Percentiles rank a stretch among this genome's conserved stretches.
Conservation (phyloP, 345 rosid species). For the Geranium rotundifolium region DNA sequence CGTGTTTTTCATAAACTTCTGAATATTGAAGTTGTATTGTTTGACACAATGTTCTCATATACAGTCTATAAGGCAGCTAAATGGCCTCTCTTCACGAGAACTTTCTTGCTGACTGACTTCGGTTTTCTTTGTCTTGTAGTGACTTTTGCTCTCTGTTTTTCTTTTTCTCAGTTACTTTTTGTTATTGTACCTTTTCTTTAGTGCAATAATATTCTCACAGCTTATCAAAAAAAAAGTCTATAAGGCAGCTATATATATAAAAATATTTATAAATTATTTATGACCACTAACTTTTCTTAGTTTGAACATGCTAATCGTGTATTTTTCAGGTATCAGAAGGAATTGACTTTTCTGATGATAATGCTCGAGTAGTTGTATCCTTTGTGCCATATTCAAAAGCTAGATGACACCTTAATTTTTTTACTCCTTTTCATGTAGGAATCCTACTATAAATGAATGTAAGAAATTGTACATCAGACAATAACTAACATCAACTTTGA, state of each 20-base stretch:
- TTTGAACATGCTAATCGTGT: too few relatives aligned
- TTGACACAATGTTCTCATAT: not conserved
- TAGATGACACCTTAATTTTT: slow-evolving; percentile 3
- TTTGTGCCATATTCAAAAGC: slow-evolving; percentile 17
- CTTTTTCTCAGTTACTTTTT: too few relatives aligned
- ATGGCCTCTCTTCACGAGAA: too few relatives aligned
- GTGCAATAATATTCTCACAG: too few relatives aligned
- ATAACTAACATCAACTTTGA: not conserved
- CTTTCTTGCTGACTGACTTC: too few relatives aligned
- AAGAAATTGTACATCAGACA: not conserved
- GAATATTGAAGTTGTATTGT: not conserved
- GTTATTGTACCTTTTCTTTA: too few relatives aligned
- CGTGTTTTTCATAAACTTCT: not conserved
- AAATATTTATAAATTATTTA: too few relatives aligned
- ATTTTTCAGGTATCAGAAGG: slow-evolving; percentile 90
- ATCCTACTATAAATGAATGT: not conserved
- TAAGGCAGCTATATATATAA: too few relatives aligned
- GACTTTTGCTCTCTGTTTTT: too few relatives aligned
- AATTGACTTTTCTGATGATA: slow-evolving; percentile 87
- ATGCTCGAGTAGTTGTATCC: slow-evolving; percentile 99
- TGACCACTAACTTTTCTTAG: not conserved
- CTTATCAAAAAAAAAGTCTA: too few relatives aligned
- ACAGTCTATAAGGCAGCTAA: too few relatives aligned
- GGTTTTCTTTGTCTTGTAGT: too few relatives aligned
- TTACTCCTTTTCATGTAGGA: not conserved